phyloP scores from a whole-genome alignment of 345 rosid species.

The Rhodamnia rubescens region DNA sequence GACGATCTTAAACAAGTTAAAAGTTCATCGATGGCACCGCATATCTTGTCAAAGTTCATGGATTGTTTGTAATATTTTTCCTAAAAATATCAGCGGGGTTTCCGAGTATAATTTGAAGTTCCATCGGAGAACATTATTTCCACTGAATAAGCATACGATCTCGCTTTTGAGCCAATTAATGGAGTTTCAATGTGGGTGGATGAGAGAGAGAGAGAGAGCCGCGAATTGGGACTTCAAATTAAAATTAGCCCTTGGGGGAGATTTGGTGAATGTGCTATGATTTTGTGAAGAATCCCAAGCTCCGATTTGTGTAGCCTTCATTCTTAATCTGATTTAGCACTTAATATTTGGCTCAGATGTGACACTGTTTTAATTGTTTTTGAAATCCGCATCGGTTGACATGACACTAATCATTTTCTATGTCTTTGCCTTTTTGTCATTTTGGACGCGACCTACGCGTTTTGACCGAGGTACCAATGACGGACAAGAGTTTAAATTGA shows the following conservation, averaged over 20 bases:
- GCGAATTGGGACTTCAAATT: not conserved
- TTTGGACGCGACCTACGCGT: not conserved
- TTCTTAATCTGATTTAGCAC: not conserved
- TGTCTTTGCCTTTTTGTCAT: not conserved
- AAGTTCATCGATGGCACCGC: no score
- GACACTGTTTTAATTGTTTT: not conserved
- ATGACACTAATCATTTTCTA: not conserved
- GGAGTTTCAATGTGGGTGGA: not conserved
- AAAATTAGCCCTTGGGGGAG: not conserved
- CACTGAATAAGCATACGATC: not conserved
- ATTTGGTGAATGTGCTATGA: not conserved
- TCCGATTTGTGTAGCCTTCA: not conserved
- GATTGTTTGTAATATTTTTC: no score
- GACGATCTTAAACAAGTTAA: no score
- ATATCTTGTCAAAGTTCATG: no score
- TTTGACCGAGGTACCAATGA: not conserved
- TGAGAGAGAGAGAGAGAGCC: not conserved
- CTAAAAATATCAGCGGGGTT: not conserved
- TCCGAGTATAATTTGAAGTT: not conserved
- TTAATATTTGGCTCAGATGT: not conserved
- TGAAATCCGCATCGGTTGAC: not conserved
- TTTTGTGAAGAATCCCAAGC: not conserved
- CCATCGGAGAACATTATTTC: not conserved
- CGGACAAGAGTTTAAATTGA: not conserved
- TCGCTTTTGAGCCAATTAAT: not conserved